These are phyloP conservation scores for Trichoderma breve DNA, from an alignment of 2,329 filamentous ascomycete species.

Conservation along the genomic window DNA sequence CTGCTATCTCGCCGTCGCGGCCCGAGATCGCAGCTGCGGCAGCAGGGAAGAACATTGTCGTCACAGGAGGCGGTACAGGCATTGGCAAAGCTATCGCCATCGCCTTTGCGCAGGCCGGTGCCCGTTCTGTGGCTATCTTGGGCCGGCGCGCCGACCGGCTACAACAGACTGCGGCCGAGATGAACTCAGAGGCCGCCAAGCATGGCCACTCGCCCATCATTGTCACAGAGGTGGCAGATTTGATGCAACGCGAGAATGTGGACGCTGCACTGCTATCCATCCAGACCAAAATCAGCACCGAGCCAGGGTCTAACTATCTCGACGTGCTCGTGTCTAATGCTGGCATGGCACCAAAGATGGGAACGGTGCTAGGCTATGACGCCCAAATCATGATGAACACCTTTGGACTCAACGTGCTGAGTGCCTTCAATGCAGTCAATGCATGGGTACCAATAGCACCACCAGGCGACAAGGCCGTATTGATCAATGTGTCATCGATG, in stretches of 20 bases:
- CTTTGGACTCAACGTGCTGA: not conserved
- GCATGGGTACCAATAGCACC: not conserved
- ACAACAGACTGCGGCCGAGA: not conserved
- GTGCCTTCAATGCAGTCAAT: not conserved
- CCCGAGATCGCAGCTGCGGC: not conserved
- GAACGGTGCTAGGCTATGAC: not conserved
- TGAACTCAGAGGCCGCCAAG: not conserved
- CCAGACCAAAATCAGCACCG: not conserved
- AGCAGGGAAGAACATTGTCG: not conserved
- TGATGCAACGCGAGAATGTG: not conserved
- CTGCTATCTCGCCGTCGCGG: not conserved
- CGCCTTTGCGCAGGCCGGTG: not conserved
- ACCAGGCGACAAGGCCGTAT: not conserved
- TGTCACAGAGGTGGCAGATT: not conserved
- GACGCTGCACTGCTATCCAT: not conserved
- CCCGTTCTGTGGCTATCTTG: not conserved
- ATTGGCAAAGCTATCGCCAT: not conserved
- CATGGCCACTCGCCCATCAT: not conserved
- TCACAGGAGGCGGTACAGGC: not conserved
- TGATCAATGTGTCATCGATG: not conserved
- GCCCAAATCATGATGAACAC: not conserved
- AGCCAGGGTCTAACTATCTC: not conserved
- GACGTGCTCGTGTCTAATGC: not conserved
- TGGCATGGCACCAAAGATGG: not conserved
- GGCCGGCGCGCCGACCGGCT: not conserved